phyloP scores from a whole-genome alignment of 495 filamentous ascomycete species.

The Platismatia glauca region DNA sequence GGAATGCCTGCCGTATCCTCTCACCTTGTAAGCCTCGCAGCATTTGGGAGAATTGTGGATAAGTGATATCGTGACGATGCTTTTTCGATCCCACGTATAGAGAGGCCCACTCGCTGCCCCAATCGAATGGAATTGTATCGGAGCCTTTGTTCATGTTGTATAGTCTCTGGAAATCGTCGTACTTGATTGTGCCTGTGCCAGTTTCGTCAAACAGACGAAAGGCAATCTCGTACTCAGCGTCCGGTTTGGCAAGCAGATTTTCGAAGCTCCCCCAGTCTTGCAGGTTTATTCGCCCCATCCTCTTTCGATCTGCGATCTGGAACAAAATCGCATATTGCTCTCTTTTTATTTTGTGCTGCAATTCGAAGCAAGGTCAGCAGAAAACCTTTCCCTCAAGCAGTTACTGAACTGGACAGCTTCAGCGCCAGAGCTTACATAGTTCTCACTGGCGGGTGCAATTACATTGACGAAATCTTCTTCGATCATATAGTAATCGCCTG shows the following conservation, averaged over 20 bases:
- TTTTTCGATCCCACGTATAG: conserved; percentile 82
- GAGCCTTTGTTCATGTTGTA: conserved; percentile 76
- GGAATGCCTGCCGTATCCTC: conserved; percentile 89
- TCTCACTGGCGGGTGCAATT: conserved; percentile 75
- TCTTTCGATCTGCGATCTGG: conserved; percentile 70
- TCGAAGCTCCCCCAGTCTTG: conserved; percentile 88
- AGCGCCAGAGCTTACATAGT: conserved; percentile 61
- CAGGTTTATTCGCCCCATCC: conserved; percentile 60
- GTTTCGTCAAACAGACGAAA: conserved; percentile 91
- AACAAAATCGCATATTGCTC: conserved; percentile 93
- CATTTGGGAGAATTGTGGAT: conserved; percentile 98
- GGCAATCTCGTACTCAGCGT: conserved; percentile 97
- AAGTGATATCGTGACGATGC: conserved; percentile 80
- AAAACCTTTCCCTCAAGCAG: conserved; percentile 13
- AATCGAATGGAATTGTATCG: conserved; percentile 84
- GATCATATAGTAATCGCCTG: conserved; percentile 71
- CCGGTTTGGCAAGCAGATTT: conserved; percentile 85
- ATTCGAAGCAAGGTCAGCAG: conserved; percentile 19
- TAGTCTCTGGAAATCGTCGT: conserved; percentile 68
- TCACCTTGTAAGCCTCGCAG: conserved; percentile 91
- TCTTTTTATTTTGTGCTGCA: conserved; percentile 91
- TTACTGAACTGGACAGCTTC: neutral
- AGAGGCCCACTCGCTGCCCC: conserved; percentile 95
- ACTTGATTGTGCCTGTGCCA: conserved; percentile 72
- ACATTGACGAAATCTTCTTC: conserved; percentile 82